A percentile compares a stretch with the other conserved stretches of the same genome.
phyloP scores from a whole-genome alignment of 148 eudicot genomes.

The Limonium bicolor region DNA sequence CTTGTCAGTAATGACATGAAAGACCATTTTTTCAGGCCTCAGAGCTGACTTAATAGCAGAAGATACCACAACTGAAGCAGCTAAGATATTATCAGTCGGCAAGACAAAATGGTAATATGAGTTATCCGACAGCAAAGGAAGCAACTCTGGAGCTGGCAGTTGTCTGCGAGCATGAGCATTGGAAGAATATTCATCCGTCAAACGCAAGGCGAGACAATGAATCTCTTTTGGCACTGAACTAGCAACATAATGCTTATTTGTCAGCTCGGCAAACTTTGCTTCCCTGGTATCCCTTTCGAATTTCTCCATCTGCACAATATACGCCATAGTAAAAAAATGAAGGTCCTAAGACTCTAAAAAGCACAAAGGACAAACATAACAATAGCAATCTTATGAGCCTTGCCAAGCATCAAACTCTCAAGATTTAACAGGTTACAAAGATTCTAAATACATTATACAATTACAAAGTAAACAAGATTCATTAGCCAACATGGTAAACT shows the following conservation, averaged over 20 bases:
- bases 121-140: conserved; percentile 78
- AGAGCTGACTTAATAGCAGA: conserved; percentile 68
- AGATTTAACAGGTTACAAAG: too few species aligned
- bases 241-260: conserved; percentile 96
- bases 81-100: conserved; percentile 84
- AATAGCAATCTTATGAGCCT: too few species aligned
- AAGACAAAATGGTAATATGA: conserved; percentile 73
- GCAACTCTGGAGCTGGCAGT: conserved; percentile 88
- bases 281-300: conserved; percentile 75
- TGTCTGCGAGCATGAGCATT: conserved; percentile 98
- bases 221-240: conserved; percentile 94
- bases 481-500: too few species aligned
- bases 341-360: too few species aligned
- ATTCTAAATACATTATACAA: too few species aligned
- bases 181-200: conserved; percentile 97
- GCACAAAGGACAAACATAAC: too few species aligned
- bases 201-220: conserved; percentile 87
- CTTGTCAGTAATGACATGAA: conserved; percentile 96
- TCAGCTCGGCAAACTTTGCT: conserved; percentile 86
- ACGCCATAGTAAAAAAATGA: too few species aligned
- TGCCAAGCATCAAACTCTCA: too few species aligned
- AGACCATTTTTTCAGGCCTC: conserved; percentile 72
- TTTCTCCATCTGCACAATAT: conserved; percentile 79
- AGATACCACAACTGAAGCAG: conserved; percentile 92
- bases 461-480: too few species aligned